Base-by-base conservation (phyloP, 2,329 filamentous ascomycete genomes). In the Xylariaceae sp. region DNA sequence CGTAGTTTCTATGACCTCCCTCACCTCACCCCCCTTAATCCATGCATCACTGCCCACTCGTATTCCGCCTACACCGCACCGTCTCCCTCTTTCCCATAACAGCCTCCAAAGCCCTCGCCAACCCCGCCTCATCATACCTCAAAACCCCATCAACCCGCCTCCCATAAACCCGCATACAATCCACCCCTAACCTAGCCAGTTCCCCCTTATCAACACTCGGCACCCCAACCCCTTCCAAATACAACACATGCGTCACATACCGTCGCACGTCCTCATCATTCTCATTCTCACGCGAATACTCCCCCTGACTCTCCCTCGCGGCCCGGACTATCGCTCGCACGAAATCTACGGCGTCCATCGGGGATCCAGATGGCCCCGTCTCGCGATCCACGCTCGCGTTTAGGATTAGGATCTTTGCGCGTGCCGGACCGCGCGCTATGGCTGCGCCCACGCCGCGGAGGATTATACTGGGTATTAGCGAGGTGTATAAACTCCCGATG, bases 401-500 rank as follows among this genome's bases (percentile, higher is more conserved):
- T 4, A 96, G 77, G 30, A 96, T 89, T 6, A 96, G 77, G 15
- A 96, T 88, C 72, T 94, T 95, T 68, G 87, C 83, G 6, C 83
- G 77, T 15, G 85, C 10, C 2, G 60, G 4, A 11, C 66, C 73
- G 1, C 66, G 73, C 1, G 74, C 69, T 17, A 80, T 72, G 3
- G 85, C 84, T 17, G 84, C 79, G 0, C 90, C 90, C 0, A 95
- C 86, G 3, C 88, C 89, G 23, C 85, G 82, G 5, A 96, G 80
- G 4, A 97, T 83, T 1, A 97, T 77, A 13, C 86, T 92, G 0
- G 93, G 93, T 1, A 96, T 81, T 39, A 97, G 84, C 4, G 89
- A 93, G 0, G 93, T 97, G 74, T 95, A 97, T 0, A 97, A 78
- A 1, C 88, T 92, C n/a, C 94, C 94, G 60, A 97, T 95, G 73